Evolutionary conservation across 306 rosid species (phyloP), one percentile per base, ranked within the genome.

Genomic region (Cucurbita moschata): DNA sequence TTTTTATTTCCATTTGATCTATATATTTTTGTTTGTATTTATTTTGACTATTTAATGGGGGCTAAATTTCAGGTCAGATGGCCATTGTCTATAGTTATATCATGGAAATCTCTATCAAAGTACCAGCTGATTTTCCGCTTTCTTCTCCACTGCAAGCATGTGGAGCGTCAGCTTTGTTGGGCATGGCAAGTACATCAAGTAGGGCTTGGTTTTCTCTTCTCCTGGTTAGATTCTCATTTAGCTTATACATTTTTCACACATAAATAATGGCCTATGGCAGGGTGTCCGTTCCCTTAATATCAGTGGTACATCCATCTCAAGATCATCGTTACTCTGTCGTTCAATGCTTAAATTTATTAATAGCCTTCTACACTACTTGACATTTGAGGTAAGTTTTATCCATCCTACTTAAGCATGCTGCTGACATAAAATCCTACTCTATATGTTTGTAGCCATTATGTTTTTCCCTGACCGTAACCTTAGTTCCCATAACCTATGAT

Each of bases 131-230:
- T 94, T 83, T 94, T 94, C 76, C 94, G 89, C 79, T 94, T 86
- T 84, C 97, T 90, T 67, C 90, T 94, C 84, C 98, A 82, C 80
- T 94, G 96, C 76, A 94, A 94, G 79, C 95, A 94, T 30, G 98
- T 94, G 75, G 98, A 89, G 60, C 91, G 97, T 53, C 98, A 94
- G 78, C 94, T 94, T 53, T 88, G 98, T 77, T 93, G 94, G 81
- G 98, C 97, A 43, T 94, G 98, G 98, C 98, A 94, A 89, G 81
- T 87, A 56, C 97, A 93, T 86, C 98, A 93, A 81, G 98, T 94
- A 87, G n/a, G n/a, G n/a, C n/a, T n/a, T n/a, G n/a, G n/a, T n/a
- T n/a, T n/a, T n/a, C n/a, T n/a, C n/a, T n/a, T n/a, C n/a, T n/a
- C n/a, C n/a, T n/a, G n/a, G 57, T 65, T 71, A 35, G 53, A 72